Evolutionary conservation across 495 filamentous ascomycete species (phyloP).

Genomic region (Penicillium chermesinum): DNA sequence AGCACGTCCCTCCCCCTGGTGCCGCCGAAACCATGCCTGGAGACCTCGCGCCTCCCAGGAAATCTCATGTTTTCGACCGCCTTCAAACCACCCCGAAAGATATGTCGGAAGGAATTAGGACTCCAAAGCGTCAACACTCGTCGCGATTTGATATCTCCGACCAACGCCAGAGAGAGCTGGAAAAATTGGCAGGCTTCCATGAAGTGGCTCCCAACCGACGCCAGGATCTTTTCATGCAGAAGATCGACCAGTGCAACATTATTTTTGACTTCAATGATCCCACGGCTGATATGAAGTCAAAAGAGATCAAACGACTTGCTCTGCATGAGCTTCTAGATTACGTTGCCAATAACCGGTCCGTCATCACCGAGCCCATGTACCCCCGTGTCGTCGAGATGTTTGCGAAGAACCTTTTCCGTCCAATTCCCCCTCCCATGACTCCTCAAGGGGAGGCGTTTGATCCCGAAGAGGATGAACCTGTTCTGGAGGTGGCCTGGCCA

Average conservation of each 20-base stretch:
- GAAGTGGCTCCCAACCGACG: conserved; percentile 92
- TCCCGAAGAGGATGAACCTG: conserved; percentile 96
- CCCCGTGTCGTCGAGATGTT: conserved; percentile 99
- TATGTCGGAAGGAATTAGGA: conserved; percentile 88
- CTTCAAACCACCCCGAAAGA: conserved; percentile 93
- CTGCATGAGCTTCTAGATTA: conserved; percentile 97
- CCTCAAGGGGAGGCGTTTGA: conserved; percentile 98
- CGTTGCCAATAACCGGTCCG: conserved; percentile 95
- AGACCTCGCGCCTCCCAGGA: conserved; percentile 92
- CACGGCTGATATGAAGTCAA: conserved; percentile 98
- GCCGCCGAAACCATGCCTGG: conserved; percentile 97
- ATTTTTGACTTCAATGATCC: conserved; percentile 99
- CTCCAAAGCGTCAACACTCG: conserved; percentile 92
- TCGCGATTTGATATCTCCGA: conserved; percentile 97
- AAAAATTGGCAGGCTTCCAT: conserved; percentile 98
- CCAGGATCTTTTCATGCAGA: conserved; percentile 99
- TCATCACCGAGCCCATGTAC: conserved; percentile 99
- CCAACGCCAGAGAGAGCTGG: conserved; percentile 81
- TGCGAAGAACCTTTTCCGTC: conserved; percentile 95
- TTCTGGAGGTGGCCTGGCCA: conserved; percentile 97
- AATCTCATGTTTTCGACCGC: conserved; percentile 84
- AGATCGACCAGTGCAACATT: conserved; percentile 99
- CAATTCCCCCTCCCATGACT: conserved; percentile 94
- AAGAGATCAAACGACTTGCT: conserved; percentile 97
- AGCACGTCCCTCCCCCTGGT: conserved; percentile 93